phyloP scores from a whole-genome alignment of 2,329 filamentous ascomycete genomes.

The Monosporascus sp. region DNA sequence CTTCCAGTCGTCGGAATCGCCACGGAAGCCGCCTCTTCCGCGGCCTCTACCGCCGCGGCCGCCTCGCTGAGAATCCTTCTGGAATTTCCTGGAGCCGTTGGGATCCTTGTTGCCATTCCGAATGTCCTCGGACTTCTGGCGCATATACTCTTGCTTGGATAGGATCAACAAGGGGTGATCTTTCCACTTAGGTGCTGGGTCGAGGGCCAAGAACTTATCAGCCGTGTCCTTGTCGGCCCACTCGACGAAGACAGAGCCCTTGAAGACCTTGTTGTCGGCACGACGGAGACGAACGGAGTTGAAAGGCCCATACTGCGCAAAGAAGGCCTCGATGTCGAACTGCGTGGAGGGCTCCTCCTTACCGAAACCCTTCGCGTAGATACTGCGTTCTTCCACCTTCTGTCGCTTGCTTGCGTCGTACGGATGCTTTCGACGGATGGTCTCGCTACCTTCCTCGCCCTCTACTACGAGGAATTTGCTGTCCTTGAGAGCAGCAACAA shows the following conservation, averaged over 20 bases:
- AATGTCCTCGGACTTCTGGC: slow-evolving; percentile 70
- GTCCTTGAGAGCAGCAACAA: slow-evolving; percentile 77
- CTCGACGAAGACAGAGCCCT: slow-evolving; percentile 94
- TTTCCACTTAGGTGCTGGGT: slow-evolving; percentile 81
- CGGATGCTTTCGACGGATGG: slow-evolving; percentile 70
- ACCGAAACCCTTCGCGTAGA: slow-evolving; percentile 94
- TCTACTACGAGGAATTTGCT: slow-evolving; percentile 68
- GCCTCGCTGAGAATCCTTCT: slow-evolving; percentile 28
- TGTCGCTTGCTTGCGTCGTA: slow-evolving; percentile 56
- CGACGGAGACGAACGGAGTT: slow-evolving; percentile 85
- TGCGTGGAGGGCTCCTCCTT: slow-evolving; percentile 78
- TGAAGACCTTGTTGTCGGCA: slow-evolving; percentile 68
- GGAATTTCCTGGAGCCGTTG: slow-evolving; percentile 33
- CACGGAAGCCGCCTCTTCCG: slow-evolving; percentile 32
- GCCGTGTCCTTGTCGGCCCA: slow-evolving; percentile 76
- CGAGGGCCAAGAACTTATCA: slow-evolving; percentile 72
- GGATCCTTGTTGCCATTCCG: slow-evolving; percentile 64
- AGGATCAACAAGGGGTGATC: slow-evolving; percentile 74
- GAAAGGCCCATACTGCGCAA: slow-evolving; percentile 71
- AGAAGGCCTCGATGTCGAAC: slow-evolving; percentile 91
- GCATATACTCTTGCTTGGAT: slow-evolving; percentile 82
- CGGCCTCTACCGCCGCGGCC: slow-evolving; percentile 34
- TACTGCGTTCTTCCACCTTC: slow-evolving; percentile 64
- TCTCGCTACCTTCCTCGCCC: slow-evolving; percentile 68
- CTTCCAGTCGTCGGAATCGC: slow-evolving; percentile 57